These are phyloP conservation scores for Cicer bijugum DNA, from an alignment of 306 rosid species.

Conservation along the genomic window DNA sequence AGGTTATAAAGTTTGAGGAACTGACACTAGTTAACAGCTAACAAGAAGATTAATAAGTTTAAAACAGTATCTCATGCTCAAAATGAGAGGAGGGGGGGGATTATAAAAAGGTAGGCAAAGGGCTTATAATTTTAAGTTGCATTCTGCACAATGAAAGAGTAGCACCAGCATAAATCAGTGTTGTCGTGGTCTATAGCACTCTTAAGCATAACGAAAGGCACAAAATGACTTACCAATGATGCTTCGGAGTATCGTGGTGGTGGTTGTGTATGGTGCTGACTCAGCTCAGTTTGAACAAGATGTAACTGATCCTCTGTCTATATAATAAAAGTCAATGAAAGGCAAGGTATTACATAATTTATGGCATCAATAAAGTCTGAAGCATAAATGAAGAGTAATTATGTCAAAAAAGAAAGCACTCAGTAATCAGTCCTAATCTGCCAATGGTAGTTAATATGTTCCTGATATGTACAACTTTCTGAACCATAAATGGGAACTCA, in stretches of 20 bases:
- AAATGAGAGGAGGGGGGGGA: background rate
- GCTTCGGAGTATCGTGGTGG: slow-evolving; percentile 90
- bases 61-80: background rate
- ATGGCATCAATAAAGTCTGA: slow-evolving; percentile 28
- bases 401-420: slow-evolving; percentile 12
- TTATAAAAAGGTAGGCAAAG: background rate
- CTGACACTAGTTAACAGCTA: slow-evolving; percentile 15
- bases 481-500: slow-evolving; percentile 25
- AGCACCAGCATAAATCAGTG: slow-evolving; percentile 35
- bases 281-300: slow-evolving; percentile 59
- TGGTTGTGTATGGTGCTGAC: slow-evolving; percentile 84
- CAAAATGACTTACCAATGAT: slow-evolving; percentile 64
- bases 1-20: slow-evolving; percentile 19
- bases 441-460: slow-evolving; percentile 5
- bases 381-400: slow-evolving; percentile 2
- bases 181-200: background rate
- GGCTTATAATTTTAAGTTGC: slow-evolving; percentile 18
- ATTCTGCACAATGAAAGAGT: slow-evolving; percentile 8
- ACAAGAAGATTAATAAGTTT: slow-evolving; percentile 19
- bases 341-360: background rate
- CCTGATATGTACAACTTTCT: slow-evolving; percentile 25
- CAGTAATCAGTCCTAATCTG: slow-evolving; percentile 30
- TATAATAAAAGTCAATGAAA: slow-evolving; percentile 51
- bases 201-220: slow-evolving; percentile 28
- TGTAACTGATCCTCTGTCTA: slow-evolving; percentile 68